These are phyloP conservation scores for Claviceps lovelessii DNA, from an alignment of 2,329 filamentous ascomycete species.

Conservation along the genomic window DNA sequence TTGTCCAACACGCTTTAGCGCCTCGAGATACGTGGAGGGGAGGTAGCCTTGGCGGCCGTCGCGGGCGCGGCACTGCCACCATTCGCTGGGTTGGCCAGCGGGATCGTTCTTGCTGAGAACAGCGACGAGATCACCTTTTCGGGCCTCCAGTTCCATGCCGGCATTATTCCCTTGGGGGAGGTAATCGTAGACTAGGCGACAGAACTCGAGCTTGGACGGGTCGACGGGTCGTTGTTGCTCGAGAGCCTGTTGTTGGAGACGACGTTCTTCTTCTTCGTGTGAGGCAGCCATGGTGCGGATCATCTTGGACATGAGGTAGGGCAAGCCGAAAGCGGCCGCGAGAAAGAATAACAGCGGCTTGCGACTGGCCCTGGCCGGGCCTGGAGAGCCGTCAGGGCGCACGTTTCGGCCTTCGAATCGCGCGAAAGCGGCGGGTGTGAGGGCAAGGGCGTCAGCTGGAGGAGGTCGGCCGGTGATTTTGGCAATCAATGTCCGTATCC, in stretches of 20 bases:
- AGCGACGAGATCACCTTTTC: conserved; percentile 90
- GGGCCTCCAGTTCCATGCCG: conserved; percentile 75
- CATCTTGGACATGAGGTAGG: conserved; percentile 93
- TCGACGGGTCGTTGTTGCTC: conserved; percentile 50
- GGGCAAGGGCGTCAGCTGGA: conserved; percentile 70
- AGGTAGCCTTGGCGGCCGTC: conserved; percentile 87
- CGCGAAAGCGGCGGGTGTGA: conserved; percentile 85
- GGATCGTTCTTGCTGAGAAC: conserved; percentile 88
- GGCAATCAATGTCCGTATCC: conserved; percentile 81
- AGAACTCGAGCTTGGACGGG: conserved; percentile 88
- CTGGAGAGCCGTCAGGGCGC: conserved; percentile 47
- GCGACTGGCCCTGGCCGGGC: conserved; percentile 61
- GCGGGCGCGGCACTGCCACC: conserved; percentile 89
- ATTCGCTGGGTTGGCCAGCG: conserved; percentile 80
- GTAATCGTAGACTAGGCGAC: conserved; percentile 88
- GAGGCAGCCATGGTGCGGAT: conserved; percentile 72
- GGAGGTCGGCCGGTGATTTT: conserved; percentile 85
- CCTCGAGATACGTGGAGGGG: conserved; percentile 78
- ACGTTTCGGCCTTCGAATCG: conserved; percentile 61
- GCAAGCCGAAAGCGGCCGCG: conserved; percentile 83
- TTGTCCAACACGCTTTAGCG: conserved; percentile 42
- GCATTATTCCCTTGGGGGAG: conserved; percentile 52
- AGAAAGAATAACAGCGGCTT: conserved; percentile 96
- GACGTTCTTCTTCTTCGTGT: conserved; percentile 67
- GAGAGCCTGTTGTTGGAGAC: conserved; percentile 36